phyloP scores from a whole-genome alignment of 305 asterid genomes.

The Fraxinus latifolia region DNA sequence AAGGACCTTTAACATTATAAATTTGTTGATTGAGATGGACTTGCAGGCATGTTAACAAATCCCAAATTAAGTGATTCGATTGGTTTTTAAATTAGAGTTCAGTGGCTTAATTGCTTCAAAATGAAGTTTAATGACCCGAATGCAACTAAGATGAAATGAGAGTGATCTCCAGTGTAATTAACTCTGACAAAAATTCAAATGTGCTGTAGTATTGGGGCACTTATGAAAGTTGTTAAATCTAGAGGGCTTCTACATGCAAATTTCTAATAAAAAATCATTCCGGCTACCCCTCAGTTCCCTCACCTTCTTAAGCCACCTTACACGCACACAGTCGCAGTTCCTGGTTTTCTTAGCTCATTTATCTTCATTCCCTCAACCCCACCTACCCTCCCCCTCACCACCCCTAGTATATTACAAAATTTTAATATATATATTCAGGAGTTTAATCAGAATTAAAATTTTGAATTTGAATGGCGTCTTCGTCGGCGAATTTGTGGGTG shows the following conservation, averaged over 20 bases:
- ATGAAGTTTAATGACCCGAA: background rate
- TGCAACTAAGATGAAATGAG: background rate
- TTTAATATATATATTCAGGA: background rate
- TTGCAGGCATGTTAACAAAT: background rate
- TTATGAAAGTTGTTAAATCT: background rate
- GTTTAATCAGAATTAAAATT: background rate
- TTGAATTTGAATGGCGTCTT: slow-evolving; percentile 49
- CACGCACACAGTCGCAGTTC: background rate
- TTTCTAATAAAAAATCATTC: background rate
- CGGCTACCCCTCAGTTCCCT: background rate
- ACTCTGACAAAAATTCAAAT: background rate
- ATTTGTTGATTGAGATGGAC: background rate
- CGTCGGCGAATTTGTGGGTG: slow-evolving; percentile 81
- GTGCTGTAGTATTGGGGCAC: background rate
- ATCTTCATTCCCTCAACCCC: background rate
- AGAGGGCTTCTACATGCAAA: background rate
- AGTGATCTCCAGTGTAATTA: background rate
- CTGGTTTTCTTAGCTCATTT: background rate
- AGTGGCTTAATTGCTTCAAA: background rate
- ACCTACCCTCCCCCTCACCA: background rate
- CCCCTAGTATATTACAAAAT: background rate
- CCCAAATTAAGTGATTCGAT: background rate
- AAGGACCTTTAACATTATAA: background rate
- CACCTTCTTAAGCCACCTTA: background rate
- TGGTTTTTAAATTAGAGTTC: background rate